Evolutionary conservation across 2,329 filamentous ascomycete genomes (phyloP).

Genomic region (Curvularia sp.): DNA sequence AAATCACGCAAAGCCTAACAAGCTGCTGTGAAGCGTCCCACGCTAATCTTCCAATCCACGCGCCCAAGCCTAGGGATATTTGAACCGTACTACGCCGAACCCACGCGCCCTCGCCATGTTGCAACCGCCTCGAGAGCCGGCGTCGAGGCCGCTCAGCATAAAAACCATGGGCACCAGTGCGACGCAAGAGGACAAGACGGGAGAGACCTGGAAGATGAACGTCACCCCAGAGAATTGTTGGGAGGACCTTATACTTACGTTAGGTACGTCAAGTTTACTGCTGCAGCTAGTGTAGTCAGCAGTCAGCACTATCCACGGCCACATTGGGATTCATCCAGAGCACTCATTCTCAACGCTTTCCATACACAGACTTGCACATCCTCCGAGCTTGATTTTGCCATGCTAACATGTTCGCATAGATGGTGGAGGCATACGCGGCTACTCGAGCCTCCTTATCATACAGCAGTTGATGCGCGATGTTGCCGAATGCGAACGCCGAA

Average conservation of each 20-base stretch:
- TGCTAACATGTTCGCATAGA: slow-evolving; percentile 44
- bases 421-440: slow-evolving; percentile 61
- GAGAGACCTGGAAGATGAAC: slow-evolving; percentile 53
- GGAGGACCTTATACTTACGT: slow-evolving; percentile 58
- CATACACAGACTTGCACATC: not conserved
- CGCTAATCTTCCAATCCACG: slow-evolving; percentile 25
- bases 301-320: not conserved
- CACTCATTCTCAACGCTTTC: too few relatives aligned
- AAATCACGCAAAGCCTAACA: slow-evolving; percentile 13
- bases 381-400: not conserved
- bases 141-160: slow-evolving; percentile 44
- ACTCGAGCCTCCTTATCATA: slow-evolving; percentile 59
- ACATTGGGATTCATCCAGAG: not conserved
- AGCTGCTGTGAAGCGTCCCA: slow-evolving; percentile 14
- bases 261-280: slow-evolving; percentile 42
- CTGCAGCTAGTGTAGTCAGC: not conserved
- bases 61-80: slow-evolving; percentile 6
- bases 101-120: slow-evolving; percentile 34
- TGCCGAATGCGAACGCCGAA: slow-evolving; percentile 53
- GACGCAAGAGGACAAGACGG: slow-evolving; percentile 52
- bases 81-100: not conserved
- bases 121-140: slow-evolving; percentile 37
- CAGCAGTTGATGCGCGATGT: slow-evolving; percentile 59
- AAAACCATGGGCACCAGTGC: slow-evolving; percentile 46
- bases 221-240: slow-evolving; percentile 55